Evolutionary conservation across 106 monocot species (phyloP), one percentile per base, ranked within the genome.

Genomic region (Dioscorea alata): DNA sequence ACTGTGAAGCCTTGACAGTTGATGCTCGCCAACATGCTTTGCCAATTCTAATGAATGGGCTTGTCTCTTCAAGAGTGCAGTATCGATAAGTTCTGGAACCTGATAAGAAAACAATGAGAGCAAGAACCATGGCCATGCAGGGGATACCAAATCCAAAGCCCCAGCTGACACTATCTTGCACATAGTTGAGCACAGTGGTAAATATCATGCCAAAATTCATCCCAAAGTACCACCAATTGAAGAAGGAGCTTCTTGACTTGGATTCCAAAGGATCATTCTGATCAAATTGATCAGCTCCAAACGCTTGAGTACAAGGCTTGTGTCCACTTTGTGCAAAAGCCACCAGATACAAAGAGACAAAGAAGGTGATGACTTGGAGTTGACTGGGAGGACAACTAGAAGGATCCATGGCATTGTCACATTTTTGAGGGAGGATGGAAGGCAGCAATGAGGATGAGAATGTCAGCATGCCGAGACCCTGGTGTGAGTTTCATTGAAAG

Each of bases 261-360:
- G 68, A 31, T 65, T 94, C 94, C n/a, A 51, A 68, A 4, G 85
- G 80, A 35, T 90, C 83, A 22, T 76, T 66, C 22, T 83, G 71
- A 65, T 94, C 84, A 63, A 94, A 94, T 54, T 94, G 90, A 64
- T 94, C 94, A 1, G 94, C 94, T 2, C 90, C 94, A 31, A 94
- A 94, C 33, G 94, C 94, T 66, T 90, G 85, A 28, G 76, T 69
- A 25, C 90, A 90, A 0, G 94, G 94, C 60, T 83, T 94, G 63
- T 90, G 85, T 13, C 84, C 82, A 13, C 85, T 85, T 61, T 94
- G 85, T 18, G 94, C 90, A 17, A 94, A 50, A 10, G 87, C 86
- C 13, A 94, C 63, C 1, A 87, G 54, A 70, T 90, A 94, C 2
- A 94, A 57, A 22, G 94, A 80, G 12, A 65, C 59, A 75, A 74